Base-by-base conservation (phyloP, 257 asterid species). In the Scutellaria barbata region DNA sequence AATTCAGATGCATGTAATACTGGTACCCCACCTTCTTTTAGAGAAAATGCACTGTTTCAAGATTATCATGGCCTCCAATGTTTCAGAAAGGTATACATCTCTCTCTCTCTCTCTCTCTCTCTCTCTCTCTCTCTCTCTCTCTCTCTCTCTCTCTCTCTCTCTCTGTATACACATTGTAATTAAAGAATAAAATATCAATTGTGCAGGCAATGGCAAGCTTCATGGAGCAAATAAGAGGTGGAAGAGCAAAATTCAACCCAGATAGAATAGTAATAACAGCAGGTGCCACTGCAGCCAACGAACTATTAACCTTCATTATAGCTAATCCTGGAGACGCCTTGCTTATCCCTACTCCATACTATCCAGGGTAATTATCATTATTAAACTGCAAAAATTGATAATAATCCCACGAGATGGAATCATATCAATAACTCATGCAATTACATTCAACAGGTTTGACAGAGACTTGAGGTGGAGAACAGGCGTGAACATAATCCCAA, bases 201-300 rank as follows among this genome's bases (percentile, higher is more conserved):
- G 61, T 53, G 41, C 83, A 90, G 96, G 96, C 95, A 74, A 89
- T 90, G 96, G 96, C 96, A 22, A 84, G 89, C 54, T 93, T 93
- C 33, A 93, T 93, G 98, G 94, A 81, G 61, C 83, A 90, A 77
- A 82, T 93, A 70, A 76, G 98, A 81, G 97, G 88, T 1, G 95
- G 95, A 58, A 80, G 89, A 65, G 95, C 89, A 5, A 86, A 77
- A 51, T 90, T 93, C 80, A 55, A 90, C 76, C 90, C 96, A 0
- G 92, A 86, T 7, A 86, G 90, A 73, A 72, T 93, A 14, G 97
- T 93, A 20, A 82, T 90, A 10, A 93, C 96, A 4, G 98, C 95
- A 0, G 98, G 98, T 6, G 96, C 98, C 3, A 93, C 98, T 0
- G 95, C 96, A 0, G 98, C 97, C 8, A 89, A 90, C 60, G 98